These are phyloP conservation scores for Metarhizium brunneum DNA, from an alignment of 2,329 filamentous ascomycete genomes.

Conservation along the genomic window DNA sequence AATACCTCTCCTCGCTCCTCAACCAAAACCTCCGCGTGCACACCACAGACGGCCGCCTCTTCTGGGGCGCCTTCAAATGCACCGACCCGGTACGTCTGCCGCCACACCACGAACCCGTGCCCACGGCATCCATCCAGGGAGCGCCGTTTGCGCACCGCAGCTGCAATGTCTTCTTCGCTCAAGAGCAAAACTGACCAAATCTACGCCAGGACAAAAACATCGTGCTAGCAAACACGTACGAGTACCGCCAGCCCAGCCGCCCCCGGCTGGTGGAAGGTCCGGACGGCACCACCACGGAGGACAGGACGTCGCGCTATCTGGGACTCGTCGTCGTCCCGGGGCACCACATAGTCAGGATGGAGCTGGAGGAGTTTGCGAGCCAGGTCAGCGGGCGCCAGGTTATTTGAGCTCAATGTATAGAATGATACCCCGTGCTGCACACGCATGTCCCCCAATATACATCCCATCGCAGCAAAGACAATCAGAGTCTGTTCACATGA, in stretches of 20 bases:
- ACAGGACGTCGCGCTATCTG: slow-evolving; percentile 79
- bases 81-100: slow-evolving; percentile 70
- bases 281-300: slow-evolving; percentile 43
- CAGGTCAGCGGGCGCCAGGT: slow-evolving; percentile 29
- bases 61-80: slow-evolving; percentile 87
- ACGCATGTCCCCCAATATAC: neutral
- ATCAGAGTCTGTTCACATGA: neutral
- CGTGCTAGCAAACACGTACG: slow-evolving; percentile 75
- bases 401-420: slow-evolving; percentile 3
- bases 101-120: neutral
- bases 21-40: slow-evolving; percentile 72
- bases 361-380: slow-evolving; percentile 67
- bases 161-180: too few relatives aligned
- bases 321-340: slow-evolving; percentile 87
- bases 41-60: slow-evolving; percentile 77
- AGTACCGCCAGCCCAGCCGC: slow-evolving; percentile 68
- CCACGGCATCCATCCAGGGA: neutral
- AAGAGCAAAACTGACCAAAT: too few relatives aligned
- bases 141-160: too few relatives aligned
- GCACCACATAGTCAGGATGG: slow-evolving; percentile 75
- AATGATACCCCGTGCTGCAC: neutral
- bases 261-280: slow-evolving; percentile 16
- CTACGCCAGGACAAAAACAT: slow-evolving; percentile 68
- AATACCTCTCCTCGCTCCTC: slow-evolving; percentile 56
- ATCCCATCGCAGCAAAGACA: neutral